Evolutionary conservation across 2,329 filamentous ascomycete species (phyloP).

Genomic region (Aspergillus hortae): DNA sequence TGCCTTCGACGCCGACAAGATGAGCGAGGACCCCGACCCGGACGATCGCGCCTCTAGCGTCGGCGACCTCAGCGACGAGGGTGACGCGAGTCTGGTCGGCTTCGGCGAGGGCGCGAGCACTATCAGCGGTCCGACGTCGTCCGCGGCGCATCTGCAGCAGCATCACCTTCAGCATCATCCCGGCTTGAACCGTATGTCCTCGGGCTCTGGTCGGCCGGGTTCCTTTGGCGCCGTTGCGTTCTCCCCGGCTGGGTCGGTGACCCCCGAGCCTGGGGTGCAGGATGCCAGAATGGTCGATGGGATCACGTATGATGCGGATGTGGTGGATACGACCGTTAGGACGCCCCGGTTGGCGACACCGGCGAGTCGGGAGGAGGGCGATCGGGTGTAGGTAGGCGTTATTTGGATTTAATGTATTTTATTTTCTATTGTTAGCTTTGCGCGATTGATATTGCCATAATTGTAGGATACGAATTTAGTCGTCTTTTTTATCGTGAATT

Average conservation of each 20-base stretch:
- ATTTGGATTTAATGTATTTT: background rate
- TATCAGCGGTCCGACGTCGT: conserved; percentile 69
- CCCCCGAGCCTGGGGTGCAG: conserved; percentile 36
- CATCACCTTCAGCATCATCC: conserved; percentile 38
- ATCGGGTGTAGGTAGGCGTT: background rate
- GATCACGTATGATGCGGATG: conserved; percentile 58
- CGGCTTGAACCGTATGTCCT: conserved; percentile 39
- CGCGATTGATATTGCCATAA: background rate
- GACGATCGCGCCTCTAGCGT: conserved; percentile 62
- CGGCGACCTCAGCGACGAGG: conserved; percentile 82
- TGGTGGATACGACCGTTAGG: conserved; percentile 63
- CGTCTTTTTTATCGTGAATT: too few relatives aligned
- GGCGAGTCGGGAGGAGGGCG: conserved; percentile 10
- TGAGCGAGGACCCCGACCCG: conserved; percentile 66
- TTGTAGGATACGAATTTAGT: background rate
- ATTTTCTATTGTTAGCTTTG: background rate
- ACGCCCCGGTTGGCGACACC: conserved; percentile 52
- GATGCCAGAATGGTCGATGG: conserved; percentile 67
- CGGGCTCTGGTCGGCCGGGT: conserved; percentile 34
- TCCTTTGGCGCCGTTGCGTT: conserved; percentile 38
- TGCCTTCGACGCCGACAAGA: conserved; percentile 53
- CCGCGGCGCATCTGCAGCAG: background rate
- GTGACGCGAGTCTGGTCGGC: conserved; percentile 76
- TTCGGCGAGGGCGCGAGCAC: conserved; percentile 92
- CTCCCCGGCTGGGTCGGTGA: conserved; percentile 34